A percentile compares a stretch with the other conserved stretches of the same genome.
These are phyloP conservation scores for Nowakowskiella sp. DNA, from an alignment of 192 early-diverging fungal genomes.

Conservation along the genomic window DNA sequence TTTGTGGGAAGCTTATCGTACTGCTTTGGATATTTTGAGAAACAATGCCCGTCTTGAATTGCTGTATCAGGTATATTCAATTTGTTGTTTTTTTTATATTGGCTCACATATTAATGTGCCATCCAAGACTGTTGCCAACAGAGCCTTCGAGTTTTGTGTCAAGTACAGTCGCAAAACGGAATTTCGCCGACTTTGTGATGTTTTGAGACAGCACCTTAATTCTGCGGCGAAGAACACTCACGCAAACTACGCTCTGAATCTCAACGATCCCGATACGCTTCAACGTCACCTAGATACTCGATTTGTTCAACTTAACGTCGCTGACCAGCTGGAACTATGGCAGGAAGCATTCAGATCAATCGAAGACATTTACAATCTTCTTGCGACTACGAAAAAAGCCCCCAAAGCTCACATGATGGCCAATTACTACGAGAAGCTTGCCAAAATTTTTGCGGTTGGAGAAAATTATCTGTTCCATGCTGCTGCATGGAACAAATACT, in stretches of 20 bases:
- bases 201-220: slow-evolving; percentile 84
- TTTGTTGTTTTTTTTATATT: not conserved
- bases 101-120: not conserved
- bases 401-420: slow-evolving; percentile 93
- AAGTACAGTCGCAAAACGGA: slow-evolving; percentile 95
- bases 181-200: slow-evolving; percentile 96
- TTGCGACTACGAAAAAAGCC: slow-evolving; percentile 74
- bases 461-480: slow-evolving; percentile 98
- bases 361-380: slow-evolving; percentile 94
- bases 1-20: slow-evolving; percentile 99
- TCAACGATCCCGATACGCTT: slow-evolving; percentile 92
- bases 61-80: slow-evolving; percentile 67
- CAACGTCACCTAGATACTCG: slow-evolving; percentile 94
- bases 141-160: slow-evolving; percentile 95
- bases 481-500: slow-evolving; percentile 92
- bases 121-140: slow-evolving; percentile 56
- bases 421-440: slow-evolving; percentile 98
- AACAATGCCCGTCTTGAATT: slow-evolving; percentile 93
- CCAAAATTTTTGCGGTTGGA: slow-evolving; percentile 91
- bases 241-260: slow-evolving; percentile 87
- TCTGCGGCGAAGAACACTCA: slow-evolving; percentile 85
- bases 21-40: slow-evolving; percentile 89
- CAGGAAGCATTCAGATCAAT: slow-evolving; percentile 96
- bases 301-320: slow-evolving; percentile 92
- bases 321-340: slow-evolving; percentile 96